Evolutionary conservation across 306 rosid species (phyloP).

Genomic region (Geum urbanum): DNA sequence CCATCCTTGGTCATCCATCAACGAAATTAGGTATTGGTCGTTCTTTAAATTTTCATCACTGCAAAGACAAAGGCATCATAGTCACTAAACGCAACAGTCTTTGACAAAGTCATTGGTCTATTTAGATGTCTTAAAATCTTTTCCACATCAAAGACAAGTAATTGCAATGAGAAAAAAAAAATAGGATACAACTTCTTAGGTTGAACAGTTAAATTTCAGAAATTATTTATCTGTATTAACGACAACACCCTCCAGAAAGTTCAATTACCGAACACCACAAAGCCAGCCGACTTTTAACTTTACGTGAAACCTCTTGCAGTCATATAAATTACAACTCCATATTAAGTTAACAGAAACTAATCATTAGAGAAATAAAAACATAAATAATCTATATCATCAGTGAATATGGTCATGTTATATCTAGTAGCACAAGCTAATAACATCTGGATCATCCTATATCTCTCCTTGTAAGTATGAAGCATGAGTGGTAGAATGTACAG

Average conservation of each 20-base stretch:
- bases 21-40: conserved; percentile 63
- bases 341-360: not conserved
- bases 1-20: conserved; percentile 98
- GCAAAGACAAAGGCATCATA: conserved; percentile 45
- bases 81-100: conserved; percentile 24
- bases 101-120: not conserved
- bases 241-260: not conserved
- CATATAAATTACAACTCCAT: not conserved
- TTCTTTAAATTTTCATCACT: conserved; percentile 90
- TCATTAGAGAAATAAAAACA: not conserved
- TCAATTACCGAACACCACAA: not conserved
- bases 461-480: no score
- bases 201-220: not conserved
- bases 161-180: not conserved
- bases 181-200: not conserved
- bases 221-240: not conserved
- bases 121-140: not conserved
- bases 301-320: not conserved
- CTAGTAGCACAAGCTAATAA: no score
- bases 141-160: not conserved
- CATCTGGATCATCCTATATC: no score
- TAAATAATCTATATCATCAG: no score
- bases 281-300: not conserved
- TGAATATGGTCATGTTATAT: no score
- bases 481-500: no score